Percentiles rank a stretch among this genome's conserved stretches.
These are phyloP conservation scores for Ustilago tritici DNA, from an alignment of 1,284 basidiomycete genomes.

Conservation along the genomic window DNA sequence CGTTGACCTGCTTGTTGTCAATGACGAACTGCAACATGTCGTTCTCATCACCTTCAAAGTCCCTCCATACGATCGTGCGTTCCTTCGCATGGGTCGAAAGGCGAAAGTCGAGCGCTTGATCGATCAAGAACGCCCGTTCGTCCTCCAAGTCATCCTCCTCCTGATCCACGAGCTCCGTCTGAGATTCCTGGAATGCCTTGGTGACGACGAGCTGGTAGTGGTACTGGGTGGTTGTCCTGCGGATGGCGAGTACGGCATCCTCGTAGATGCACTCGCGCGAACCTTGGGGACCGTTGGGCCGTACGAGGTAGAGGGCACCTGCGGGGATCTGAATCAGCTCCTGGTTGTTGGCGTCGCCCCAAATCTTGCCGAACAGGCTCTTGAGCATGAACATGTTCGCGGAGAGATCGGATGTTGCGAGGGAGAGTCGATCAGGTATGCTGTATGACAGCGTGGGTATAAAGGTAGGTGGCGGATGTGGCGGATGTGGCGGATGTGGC, in stretches of 20 bases:
- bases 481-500: background rate
- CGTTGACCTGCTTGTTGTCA: constrained; percentile 75
- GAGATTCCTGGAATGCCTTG: constrained; percentile 92
- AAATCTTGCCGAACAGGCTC: constrained; percentile 89
- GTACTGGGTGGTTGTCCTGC: constrained; percentile 82
- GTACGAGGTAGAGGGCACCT: constrained; percentile 90
- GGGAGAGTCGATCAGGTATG: background rate
- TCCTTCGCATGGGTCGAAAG: constrained; percentile 68
- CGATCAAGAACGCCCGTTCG: constrained; percentile 90
- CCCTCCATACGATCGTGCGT: constrained; percentile 74
- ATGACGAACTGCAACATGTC: constrained; percentile 86
- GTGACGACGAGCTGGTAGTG: constrained; percentile 96
- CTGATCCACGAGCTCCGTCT: constrained; percentile 91
- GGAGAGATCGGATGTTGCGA: background rate
- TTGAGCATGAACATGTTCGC: constrained; percentile 81
- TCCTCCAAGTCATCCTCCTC: constrained; percentile 87
- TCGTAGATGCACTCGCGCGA: constrained; percentile 98
- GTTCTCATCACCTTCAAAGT: constrained; percentile 74
- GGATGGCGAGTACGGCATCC: constrained; percentile 93
- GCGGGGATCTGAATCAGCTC: constrained; percentile 89
- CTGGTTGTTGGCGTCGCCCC: constrained; percentile 73
- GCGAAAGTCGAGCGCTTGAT: constrained; percentile 83
- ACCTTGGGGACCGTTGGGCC: constrained; percentile 88
- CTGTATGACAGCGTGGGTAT: background rate
- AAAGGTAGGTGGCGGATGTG: background rate